phyloP scores from a whole-genome alignment of 257 asterid species.

The Rauvolfia tetraphylla region DNA sequence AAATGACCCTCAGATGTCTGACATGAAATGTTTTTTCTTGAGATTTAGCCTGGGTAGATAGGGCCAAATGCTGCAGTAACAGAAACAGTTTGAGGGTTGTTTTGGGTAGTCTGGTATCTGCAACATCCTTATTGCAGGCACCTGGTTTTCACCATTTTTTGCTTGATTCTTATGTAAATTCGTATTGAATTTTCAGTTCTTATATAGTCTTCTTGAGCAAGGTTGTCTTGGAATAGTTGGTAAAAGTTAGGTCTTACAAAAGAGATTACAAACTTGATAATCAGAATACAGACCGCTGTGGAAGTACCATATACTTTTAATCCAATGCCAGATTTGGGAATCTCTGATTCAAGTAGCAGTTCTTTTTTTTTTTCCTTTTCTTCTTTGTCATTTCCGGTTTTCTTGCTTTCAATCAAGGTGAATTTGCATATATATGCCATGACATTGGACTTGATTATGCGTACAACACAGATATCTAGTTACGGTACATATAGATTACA shows the following conservation, averaged over 20 bases:
- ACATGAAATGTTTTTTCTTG: neutral
- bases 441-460: neutral
- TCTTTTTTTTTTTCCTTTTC: neutral
- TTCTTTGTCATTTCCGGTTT: neutral
- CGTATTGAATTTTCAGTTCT: neutral
- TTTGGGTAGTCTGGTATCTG: neutral
- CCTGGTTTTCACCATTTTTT: neutral
- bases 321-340: too few relatives aligned
- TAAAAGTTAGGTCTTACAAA: too few relatives aligned
- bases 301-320: too few relatives aligned
- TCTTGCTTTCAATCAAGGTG: neutral
- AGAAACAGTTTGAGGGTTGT: too few relatives aligned
- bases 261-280: too few relatives aligned
- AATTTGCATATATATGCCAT: neutral
- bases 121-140: neutral
- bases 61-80: too few relatives aligned
- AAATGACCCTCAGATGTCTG: neutral
- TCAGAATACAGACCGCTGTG: too few relatives aligned
- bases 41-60: neutral
- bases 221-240: too few relatives aligned
- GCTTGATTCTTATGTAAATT: neutral
- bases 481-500: constrained; percentile 8
- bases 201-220: neutral
- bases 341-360: too few relatives aligned
- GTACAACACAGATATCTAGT: neutral